Base-by-base conservation (phyloP, 441 rosid species). In the Brassica hybrid region DNA sequence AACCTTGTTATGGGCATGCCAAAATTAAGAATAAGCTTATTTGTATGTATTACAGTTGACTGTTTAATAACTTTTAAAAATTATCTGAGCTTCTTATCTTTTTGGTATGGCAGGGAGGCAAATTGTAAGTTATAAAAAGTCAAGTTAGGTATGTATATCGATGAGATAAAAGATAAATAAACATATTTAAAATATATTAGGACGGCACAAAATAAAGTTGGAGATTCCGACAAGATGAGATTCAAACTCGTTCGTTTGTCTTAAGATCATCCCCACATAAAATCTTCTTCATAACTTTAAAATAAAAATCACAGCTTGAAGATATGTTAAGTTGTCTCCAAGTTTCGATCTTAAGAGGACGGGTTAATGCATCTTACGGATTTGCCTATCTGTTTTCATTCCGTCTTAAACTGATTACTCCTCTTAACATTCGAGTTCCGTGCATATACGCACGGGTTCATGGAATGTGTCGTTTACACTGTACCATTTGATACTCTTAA, bases 151-250 rank as follows among this genome's bases (percentile, higher is more conserved):
- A 60, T 30, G 76, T 58, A 71, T 36, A 63, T 70, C 2, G 41
- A 71, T 71, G 0, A 11, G 67, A 66, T 57, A 59, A 34, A 78
- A 65, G 64, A 78, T 48, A 19, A 73, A 54, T 82, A 75, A 34
- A 6, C 34, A 14, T 25, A 43, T 73, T 54, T 41, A 14, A 59
- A 52, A 54, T 41, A 74, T 81, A 85, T 81, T 86, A 76, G 84
- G 83, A 81, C 87, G 86, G 83, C 76, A 34, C 72, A 41, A 7
- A 68, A 67, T 34, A 63, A 67, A 74, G 78, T 43, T 68, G 70
- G 74, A 73, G 82, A 86, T 61, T 62, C 85, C 76, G 87, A 87
- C 93, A 86, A 76, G 85, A 81, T 80, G 85, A 84, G 85, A 88
- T 61, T 76, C 58, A 76, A 84, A 87, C 86, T 83, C 84, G 80